These are phyloP conservation scores for Candida methanosorbosa DNA, from an alignment of 805 yeast genomes.

Conservation along the genomic window DNA sequence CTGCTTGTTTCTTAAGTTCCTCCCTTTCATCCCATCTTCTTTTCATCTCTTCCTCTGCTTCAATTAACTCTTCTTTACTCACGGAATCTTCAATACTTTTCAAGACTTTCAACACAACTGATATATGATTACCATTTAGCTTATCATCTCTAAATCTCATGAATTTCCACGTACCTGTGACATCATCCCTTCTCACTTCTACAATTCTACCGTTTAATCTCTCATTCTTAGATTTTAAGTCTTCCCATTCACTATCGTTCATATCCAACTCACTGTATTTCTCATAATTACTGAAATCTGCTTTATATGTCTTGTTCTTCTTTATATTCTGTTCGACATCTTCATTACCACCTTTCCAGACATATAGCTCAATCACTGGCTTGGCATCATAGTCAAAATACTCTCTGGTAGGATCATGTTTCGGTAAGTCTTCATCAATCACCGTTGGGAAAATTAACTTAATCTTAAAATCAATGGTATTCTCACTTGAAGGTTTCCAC, in stretches of 20 bases:
- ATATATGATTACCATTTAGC: slow-evolving; percentile 72
- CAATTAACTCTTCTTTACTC: slow-evolving; percentile 63
- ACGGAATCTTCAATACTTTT: slow-evolving; percentile 85
- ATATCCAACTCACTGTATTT: slow-evolving; percentile 59
- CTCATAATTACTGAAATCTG: slow-evolving; percentile 30
- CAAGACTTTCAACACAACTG: slow-evolving; percentile 75
- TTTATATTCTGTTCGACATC: slow-evolving; percentile 26
- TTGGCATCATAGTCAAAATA: slow-evolving; percentile 75
- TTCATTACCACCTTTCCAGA: slow-evolving; percentile 62
- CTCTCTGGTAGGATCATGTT: slow-evolving; percentile 59
- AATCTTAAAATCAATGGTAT: slow-evolving; percentile 82
- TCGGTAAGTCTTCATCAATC: slow-evolving; percentile 56
- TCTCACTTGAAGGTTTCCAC: slow-evolving; percentile 97
- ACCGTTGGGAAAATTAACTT: slow-evolving; percentile 48
- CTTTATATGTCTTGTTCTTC: slow-evolving; percentile 20
- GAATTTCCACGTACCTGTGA: slow-evolving; percentile 67
- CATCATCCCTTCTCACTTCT: slow-evolving; percentile 66
- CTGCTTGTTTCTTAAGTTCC: slow-evolving; percentile 19
- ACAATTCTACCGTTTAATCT: slow-evolving; percentile 86
- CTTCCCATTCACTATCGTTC: slow-evolving; percentile 72
- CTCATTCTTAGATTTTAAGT: slow-evolving; percentile 57
- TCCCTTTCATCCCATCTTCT: slow-evolving; percentile 55
- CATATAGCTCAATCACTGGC: slow-evolving; percentile 60
- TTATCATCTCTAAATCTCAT: slow-evolving; percentile 92
- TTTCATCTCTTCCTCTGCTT: slow-evolving; percentile 46